phyloP scores from a whole-genome alignment of 352 stramenopile species.

The Phytophthora idaei region DNA sequence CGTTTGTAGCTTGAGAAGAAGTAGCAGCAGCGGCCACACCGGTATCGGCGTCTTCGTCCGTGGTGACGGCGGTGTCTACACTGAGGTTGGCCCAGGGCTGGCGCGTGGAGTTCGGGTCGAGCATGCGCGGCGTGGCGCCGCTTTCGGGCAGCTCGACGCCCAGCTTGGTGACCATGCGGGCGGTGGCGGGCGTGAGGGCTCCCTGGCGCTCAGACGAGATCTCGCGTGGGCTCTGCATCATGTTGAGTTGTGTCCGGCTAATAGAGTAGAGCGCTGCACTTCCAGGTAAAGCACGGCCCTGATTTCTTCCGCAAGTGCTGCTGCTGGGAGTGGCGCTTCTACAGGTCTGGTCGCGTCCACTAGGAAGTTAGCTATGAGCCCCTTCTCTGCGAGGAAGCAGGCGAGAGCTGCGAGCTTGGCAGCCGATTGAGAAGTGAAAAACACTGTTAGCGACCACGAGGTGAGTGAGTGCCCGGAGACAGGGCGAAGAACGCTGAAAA shows the following conservation, averaged over 20 bases:
- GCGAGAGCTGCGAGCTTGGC: conserved; percentile 4
- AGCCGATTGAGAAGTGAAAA: conserved; percentile 34
- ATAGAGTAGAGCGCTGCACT: not conserved
- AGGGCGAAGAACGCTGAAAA: conserved; percentile 34
- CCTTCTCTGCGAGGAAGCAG: conserved; percentile 21
- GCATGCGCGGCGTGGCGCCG: conserved; percentile 57
- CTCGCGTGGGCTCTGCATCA: conserved; percentile 58
- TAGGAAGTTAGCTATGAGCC: conserved; percentile 21
- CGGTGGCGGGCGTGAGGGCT: conserved; percentile 68
- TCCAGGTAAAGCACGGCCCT: not conserved
- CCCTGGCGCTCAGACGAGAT: conserved; percentile 77
- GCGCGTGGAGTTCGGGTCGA: conserved; percentile 48
- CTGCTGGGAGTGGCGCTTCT: conserved; percentile 19
- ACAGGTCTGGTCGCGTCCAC: conserved; percentile 36
- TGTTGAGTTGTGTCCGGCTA: conserved; percentile 9
- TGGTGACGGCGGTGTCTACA: conserved; percentile 53
- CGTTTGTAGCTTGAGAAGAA: conserved; percentile 21
- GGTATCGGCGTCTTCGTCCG: conserved; percentile 16
- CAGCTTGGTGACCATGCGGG: conserved; percentile 56
- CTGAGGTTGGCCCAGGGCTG: conserved; percentile 80
- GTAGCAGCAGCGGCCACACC: not conserved
- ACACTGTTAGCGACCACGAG: not conserved
- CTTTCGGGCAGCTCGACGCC: conserved; percentile 34
- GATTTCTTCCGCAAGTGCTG: conserved; percentile 24
- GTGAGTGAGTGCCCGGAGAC: conserved; percentile 29